phyloP scores from a whole-genome alignment of 768 basidiomycete species.

The Leccinum subgranulosum region DNA sequence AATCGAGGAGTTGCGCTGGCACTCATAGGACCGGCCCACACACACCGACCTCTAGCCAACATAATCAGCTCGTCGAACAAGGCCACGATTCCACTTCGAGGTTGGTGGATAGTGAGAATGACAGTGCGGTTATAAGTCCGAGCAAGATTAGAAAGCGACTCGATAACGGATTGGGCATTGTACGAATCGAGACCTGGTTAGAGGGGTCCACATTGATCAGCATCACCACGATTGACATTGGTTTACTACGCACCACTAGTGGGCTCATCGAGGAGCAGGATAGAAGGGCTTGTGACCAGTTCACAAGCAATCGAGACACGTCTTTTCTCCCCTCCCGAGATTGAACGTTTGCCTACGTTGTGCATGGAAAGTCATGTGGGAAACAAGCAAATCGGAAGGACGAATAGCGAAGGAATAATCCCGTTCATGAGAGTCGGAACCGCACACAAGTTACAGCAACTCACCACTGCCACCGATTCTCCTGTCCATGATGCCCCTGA shows the following conservation, averaged over 20 bases:
- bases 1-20: constrained; percentile 6
- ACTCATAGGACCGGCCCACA: constrained; percentile 31
- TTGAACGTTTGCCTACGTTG: constrained; percentile 72
- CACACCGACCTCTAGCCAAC: constrained; percentile 72
- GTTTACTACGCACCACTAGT: constrained; percentile 69
- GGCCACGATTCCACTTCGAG: constrained; percentile 94
- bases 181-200: constrained; percentile 82
- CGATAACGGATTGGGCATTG: constrained; percentile 94
- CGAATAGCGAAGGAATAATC: not conserved
- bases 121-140: constrained; percentile 91
- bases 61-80: constrained; percentile 91
- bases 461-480: constrained; percentile 85
- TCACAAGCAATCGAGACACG: constrained; percentile 98
- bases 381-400: not conserved
- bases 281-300: constrained; percentile 94
- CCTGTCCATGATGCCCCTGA: constrained; percentile 84
- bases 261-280: constrained; percentile 95
- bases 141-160: constrained; percentile 81
- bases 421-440: not conserved
- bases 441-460: constrained; percentile 19
- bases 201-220: not conserved
- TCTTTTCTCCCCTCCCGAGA: constrained; percentile 97
- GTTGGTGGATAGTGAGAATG: constrained; percentile 97
- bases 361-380: not conserved
- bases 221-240: not conserved